Evolutionary conservation across 2,329 filamentous ascomycete species (phyloP), one percentile per base, ranked within the genome.

Genomic region (Nectriaceae sp.): DNA sequence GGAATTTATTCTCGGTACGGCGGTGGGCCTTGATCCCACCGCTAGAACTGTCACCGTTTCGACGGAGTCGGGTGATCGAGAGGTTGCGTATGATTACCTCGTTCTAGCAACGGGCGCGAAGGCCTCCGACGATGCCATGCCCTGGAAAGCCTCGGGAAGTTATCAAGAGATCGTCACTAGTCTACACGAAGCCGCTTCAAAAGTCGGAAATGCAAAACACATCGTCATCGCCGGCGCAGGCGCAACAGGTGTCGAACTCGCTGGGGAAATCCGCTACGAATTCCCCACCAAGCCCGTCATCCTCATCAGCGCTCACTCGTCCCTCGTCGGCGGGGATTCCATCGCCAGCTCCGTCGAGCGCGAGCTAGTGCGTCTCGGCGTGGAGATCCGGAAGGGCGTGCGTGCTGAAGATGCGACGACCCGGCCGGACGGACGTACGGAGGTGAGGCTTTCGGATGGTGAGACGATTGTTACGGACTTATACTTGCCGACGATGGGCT

Each of bases 181-280:
- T 36, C 65, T 84, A n/a, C 66, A 71, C 44, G 40, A 56, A 13
- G 74, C 72, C 2, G 68, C 72, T 36, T 65, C 68, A 8, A 66
- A 67, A 42, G 70, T 83, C 46, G 56, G 60, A 31, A 65, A 66
- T 2, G 80, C 81, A 4, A 67, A 67, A 50, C 75, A 77, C 63
- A 75, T 84, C 57, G 72, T 83, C 48, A 67, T 84, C n/a, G 80
- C 72, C 3, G 81, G 81, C 42, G 80, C 73, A 2, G 81, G 81
- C 33, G 56, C 75, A 40, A 84, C 81, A 2, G 81, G 81, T 45
- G 71, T 80, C 45, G 81, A 84, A 66, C 63, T 74, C 4, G 76
- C 77, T 2, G 79, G 73, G 35, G 81, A 84, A 69, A 71, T 84
- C 21, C 74, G 70, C 40, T 75, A 70, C 63, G 76, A 75, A 54